phyloP scores from a whole-genome alignment of 768 basidiomycete genomes.

The Hericium coralloides region DNA sequence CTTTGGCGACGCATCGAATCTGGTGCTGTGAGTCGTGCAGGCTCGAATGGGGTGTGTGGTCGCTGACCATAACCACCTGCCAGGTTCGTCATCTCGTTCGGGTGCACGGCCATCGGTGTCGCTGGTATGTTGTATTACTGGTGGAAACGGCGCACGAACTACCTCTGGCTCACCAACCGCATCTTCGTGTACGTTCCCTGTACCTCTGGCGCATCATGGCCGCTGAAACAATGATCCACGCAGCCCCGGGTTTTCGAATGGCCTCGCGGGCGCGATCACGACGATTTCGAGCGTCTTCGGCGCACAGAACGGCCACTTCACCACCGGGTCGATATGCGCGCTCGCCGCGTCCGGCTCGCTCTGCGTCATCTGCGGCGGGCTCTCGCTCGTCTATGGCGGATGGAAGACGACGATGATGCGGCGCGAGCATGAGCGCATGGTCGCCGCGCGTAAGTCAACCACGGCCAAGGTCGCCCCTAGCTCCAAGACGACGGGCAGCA shows the following conservation, averaged over 20 bases:
- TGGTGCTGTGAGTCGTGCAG: conserved; percentile 3
- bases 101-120: conserved; percentile 4
- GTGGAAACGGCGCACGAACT: conserved; percentile 8
- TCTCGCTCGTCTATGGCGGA: background rate
- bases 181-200: conserved; percentile 3
- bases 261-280: conserved; percentile 7
- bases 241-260: conserved; percentile 6
- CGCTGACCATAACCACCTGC: background rate
- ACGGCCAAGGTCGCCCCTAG: background rate
- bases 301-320: conserved; percentile 1
- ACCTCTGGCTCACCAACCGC: conserved; percentile 4
- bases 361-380: background rate
- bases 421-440: background rate
- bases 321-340: background rate
- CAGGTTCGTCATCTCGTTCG: conserved; percentile 3
- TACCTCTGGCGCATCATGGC: background rate
- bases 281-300: conserved; percentile 3
- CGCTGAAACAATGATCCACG: background rate
- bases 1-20: background rate
- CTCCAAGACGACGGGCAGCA: background rate
- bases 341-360: conserved; percentile 3
- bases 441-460: background rate
- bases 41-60: background rate
- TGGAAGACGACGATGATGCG: conserved; percentile 2
- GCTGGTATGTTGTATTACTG: conserved; percentile 7